These are phyloP conservation scores for Herpetomonas samuelpessoai DNA, from an alignment of 208 protist species.

Conservation along the genomic window DNA sequence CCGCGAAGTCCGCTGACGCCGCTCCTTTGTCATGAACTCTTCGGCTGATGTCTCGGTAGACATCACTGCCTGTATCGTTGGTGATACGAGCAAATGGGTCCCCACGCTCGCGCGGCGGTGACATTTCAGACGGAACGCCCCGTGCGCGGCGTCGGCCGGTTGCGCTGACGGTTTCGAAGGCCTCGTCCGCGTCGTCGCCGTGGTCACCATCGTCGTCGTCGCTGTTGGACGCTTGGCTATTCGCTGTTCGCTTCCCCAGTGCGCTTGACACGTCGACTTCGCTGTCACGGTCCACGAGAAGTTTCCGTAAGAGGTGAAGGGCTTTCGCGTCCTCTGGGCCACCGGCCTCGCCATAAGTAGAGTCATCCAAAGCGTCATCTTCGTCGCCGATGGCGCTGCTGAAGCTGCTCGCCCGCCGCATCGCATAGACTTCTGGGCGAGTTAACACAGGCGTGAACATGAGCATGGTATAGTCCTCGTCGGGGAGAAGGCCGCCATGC, in stretches of 20 bases:
- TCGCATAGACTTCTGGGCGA: conserved; percentile 11
- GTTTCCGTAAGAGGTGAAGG: background rate
- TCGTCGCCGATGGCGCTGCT: background rate
- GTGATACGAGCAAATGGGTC: background rate
- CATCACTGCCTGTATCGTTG: background rate
- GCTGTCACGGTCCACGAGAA: background rate
- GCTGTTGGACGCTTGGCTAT: background rate
- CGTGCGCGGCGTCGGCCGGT: too few species aligned
- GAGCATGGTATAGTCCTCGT: conserved; percentile 70
- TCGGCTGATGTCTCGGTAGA: conserved; percentile 1
- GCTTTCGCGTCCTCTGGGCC: background rate
- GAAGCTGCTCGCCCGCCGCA: conserved; percentile 8
- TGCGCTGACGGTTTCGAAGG: conserved; percentile 3
- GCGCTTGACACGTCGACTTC: too few species aligned
- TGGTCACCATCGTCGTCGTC: background rate
- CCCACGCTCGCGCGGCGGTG: background rate
- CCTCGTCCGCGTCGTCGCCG: too few species aligned
- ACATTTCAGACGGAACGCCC: too few species aligned
- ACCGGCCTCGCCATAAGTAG: background rate
- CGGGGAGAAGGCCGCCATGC: conserved; percentile 65
- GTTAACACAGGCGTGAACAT: conserved; percentile 55
- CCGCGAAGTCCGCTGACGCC: background rate
- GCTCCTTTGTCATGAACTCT: background rate
- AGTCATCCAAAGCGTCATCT: background rate
- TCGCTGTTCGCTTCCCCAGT: background rate